Percentiles rank a stretch among this genome's conserved stretches.
Conservation (phyloP, 129 eudicot species). For the Erigeron canadensis region DNA sequence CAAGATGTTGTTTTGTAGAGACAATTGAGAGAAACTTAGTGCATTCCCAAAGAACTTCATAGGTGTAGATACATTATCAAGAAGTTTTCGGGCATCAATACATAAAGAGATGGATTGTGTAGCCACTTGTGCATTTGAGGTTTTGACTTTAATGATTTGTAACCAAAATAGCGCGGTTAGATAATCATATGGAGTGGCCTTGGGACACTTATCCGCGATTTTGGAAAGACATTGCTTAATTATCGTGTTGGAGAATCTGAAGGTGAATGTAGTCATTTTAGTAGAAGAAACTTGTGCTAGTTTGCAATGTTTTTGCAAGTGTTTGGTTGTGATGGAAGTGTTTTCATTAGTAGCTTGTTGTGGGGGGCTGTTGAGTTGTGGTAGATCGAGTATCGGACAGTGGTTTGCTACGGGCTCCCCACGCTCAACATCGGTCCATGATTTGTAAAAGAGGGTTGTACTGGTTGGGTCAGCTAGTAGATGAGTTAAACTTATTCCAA, state of each 20-base stretch:
- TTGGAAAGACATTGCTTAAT: slow-evolving; percentile 42
- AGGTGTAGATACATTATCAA: slow-evolving; percentile 36
- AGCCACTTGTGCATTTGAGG: background rate
- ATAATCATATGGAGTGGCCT: slow-evolving; percentile 61
- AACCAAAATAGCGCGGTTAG: slow-evolving; percentile 60
- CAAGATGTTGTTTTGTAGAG: slow-evolving; percentile 17
- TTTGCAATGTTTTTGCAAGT: slow-evolving; percentile 22
- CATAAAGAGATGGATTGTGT: slow-evolving; percentile 44
- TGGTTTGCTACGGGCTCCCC: slow-evolving; percentile 33
- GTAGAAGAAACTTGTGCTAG: slow-evolving; percentile 8
- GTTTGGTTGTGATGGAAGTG: slow-evolving; percentile 9
- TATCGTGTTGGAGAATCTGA: slow-evolving; percentile 39
- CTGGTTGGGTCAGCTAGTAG: slow-evolving; percentile 61
- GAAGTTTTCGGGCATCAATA: slow-evolving; percentile 43
- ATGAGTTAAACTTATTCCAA: slow-evolving; percentile 63
- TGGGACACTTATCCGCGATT: slow-evolving; percentile 31
- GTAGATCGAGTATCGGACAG: slow-evolving; percentile 44
- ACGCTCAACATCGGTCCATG: slow-evolving; percentile 55
- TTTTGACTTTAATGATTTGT: slow-evolving; percentile 29
- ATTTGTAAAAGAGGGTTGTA: slow-evolving; percentile 42
- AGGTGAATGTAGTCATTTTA: slow-evolving; percentile 50
- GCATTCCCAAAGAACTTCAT: slow-evolving; percentile 61
- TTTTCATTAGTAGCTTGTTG: background rate
- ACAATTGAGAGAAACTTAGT: slow-evolving; percentile 37
- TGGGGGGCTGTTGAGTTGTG: slow-evolving; percentile 19